Evolutionary conservation across 805 yeast species (phyloP), one percentile per base, ranked within the genome.

Genomic region (Suhomyces emberorum): DNA sequence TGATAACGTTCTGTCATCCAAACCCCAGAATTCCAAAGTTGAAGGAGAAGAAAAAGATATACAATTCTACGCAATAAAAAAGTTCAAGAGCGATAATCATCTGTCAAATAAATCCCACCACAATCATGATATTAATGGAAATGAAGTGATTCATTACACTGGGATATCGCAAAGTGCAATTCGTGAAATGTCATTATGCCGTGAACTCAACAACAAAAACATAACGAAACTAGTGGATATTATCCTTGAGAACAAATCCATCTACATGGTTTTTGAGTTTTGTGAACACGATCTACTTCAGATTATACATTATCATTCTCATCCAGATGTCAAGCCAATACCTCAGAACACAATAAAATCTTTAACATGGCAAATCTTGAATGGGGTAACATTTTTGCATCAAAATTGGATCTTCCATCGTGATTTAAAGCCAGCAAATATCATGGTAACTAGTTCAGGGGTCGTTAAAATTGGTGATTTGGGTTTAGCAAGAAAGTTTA

Each of bases 81-180:
- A 91, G 65, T 93, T 93, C 71, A 93, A 93, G 58, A 83, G 88
- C 20, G 98, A 95, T 50, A 67, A 64, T 42, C 68, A 63, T 37
- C 63, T 54, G 55, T 47, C 54, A 28, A 60, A 48, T 37, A 55
- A 58, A 34, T 41, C 57, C 10, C 58, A 54, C 38, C 61, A 63
- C 38, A 57, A 53, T 25, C 65, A 63, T 39, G 69, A 64, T 43
- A 55, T 62, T 27, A 80, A 87, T 51, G 95, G 89, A 44, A 91
- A 91, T 39, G 97, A 89, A 52, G 79, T 83, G 17, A 62, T 83
- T 8, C 93, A 85, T 61, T 91, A 88, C 53, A 88, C 97, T 0
- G 98, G 98, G 3, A 86, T 93, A 10, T 88, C 96, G 2, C 98
- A 93, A 60, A 80, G 91, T 51, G 98, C 98, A 1, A 86, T 95